A percentile compares a stretch with the other conserved stretches of the same genome.
Evolutionary conservation across 345 rosid genomes (phyloP).

Genomic region (Syzygium aromaticum): DNA sequence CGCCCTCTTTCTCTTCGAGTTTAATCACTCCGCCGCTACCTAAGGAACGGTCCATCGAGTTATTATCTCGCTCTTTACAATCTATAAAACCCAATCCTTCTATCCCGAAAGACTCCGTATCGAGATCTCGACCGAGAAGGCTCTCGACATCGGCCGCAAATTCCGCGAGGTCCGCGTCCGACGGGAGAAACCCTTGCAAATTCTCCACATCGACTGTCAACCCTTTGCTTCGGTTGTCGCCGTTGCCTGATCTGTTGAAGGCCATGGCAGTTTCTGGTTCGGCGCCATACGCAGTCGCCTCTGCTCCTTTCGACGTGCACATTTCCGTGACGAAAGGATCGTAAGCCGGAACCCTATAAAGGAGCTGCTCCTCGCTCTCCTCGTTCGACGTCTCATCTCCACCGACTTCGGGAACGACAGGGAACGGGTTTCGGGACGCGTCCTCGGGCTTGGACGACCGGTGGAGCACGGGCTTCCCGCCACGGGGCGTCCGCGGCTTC

Average conservation of each 20-base stretch:
- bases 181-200: conserved; percentile 49
- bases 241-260: background rate
- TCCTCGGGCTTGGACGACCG: background rate
- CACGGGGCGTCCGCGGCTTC: conserved; percentile 81
- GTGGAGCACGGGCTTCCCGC: conserved; percentile 11
- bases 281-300: background rate
- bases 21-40: conserved; percentile 21
- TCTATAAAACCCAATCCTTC: conserved; percentile 56
- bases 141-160: conserved; percentile 88
- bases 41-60: conserved; percentile 1
- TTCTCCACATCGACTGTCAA: conserved; percentile 14
- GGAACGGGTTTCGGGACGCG: conserved; percentile 8
- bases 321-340: conserved; percentile 55
- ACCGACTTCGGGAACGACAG: conserved; percentile 69
- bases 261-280: background rate
- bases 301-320: conserved; percentile 26
- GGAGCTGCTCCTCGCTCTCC: conserved; percentile 67
- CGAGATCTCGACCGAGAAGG: conserved; percentile 69
- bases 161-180: conserved; percentile 79
- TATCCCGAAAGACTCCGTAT: conserved; percentile 58
- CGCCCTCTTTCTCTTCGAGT: conserved; percentile 35
- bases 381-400: conserved; percentile 45
- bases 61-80: conserved; percentile 19
- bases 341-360: conserved; percentile 73
- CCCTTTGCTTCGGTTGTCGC: background rate